A percentile compares a stretch with the other conserved stretches of the same genome.
phyloP scores from a whole-genome alignment of 441 rosid species.

The Erysimum cheiri region DNA sequence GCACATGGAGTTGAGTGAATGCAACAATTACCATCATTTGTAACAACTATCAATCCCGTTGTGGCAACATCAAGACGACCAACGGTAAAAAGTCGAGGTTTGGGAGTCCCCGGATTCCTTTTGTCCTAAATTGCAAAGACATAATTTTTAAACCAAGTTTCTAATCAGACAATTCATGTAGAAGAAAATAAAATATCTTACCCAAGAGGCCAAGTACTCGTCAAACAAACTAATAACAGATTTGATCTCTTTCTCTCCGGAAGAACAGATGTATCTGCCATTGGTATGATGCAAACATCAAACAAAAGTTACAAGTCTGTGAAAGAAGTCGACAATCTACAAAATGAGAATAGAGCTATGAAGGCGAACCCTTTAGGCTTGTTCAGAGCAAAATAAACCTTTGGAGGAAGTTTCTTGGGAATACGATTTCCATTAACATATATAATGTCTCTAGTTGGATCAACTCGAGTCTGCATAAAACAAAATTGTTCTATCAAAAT shows the following conservation, averaged over 20 bases:
- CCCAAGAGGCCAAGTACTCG: constrained; percentile 78
- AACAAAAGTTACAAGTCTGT: constrained; percentile 19
- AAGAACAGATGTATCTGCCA: constrained; percentile 90
- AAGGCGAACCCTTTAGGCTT: constrained; percentile 94
- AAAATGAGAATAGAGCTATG: not conserved
- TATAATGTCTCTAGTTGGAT: constrained; percentile 73
- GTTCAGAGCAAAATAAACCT: constrained; percentile 85
- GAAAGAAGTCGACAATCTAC: constrained; percentile 2
- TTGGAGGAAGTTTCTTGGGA: constrained; percentile 86
- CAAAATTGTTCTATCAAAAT: constrained; percentile 8
- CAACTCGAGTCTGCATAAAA: constrained; percentile 78
- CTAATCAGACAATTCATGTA: not conserved
- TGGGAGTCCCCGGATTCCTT: constrained; percentile 70
- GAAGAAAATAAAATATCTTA: constrained; percentile 38
- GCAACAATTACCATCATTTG: constrained; percentile 74
- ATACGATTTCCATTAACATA: constrained; percentile 91
- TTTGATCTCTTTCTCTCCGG: constrained; percentile 79
- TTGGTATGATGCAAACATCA: constrained; percentile 23
- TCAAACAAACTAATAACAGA: constrained; percentile 74
- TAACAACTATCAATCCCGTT: constrained; percentile 77
- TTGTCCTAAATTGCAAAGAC: constrained; percentile 53
- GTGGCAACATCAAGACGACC: constrained; percentile 98
- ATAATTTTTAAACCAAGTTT: not conserved
- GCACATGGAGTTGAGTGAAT: constrained; percentile 16
- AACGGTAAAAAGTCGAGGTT: constrained; percentile 91